phyloP scores from a whole-genome alignment of 495 filamentous ascomycete genomes.

The Bathelium albidoporum region DNA sequence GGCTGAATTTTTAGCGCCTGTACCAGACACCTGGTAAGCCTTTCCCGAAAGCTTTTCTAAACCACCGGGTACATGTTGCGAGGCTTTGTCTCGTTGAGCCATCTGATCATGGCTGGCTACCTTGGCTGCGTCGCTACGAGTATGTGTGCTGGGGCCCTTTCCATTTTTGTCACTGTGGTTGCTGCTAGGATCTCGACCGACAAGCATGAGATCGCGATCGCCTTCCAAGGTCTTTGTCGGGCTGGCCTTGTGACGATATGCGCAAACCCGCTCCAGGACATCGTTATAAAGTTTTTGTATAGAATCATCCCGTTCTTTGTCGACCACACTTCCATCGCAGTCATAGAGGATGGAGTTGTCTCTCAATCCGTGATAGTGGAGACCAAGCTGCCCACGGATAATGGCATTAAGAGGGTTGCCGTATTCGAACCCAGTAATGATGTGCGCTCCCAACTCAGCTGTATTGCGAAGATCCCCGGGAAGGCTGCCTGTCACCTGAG shows the following conservation, averaged over 20 bases:
- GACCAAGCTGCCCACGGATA: slow-evolving; percentile 78
- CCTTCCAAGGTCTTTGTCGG: slow-evolving; percentile 67
- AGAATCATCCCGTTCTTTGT: slow-evolving; percentile 67
- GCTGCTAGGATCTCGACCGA: slow-evolving; percentile 67
- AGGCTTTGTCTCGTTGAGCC: slow-evolving; percentile 14
- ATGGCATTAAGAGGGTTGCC: slow-evolving; percentile 89
- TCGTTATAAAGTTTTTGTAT: slow-evolving; percentile 90
- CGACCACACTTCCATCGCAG: slow-evolving; percentile 67
- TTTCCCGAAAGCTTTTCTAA: slow-evolving; percentile 37
- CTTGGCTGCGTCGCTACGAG: slow-evolving; percentile 5
- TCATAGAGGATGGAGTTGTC: slow-evolving; percentile 89
- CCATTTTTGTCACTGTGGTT: slow-evolving; percentile 61
- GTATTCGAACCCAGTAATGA: slow-evolving; percentile 91
- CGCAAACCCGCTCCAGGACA: slow-evolving; percentile 78
- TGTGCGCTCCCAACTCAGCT: slow-evolving; percentile 93
- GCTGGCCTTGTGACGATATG: slow-evolving; percentile 68
- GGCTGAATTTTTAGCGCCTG: slow-evolving; percentile 36
- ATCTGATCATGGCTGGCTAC: slow-evolving; percentile 1
- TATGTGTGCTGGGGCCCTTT: slow-evolving; percentile 34
- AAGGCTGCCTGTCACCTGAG: slow-evolving; percentile 40
- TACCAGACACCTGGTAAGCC: slow-evolving; percentile 30
- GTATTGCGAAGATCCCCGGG: slow-evolving; percentile 53
- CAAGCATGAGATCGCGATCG: slow-evolving; percentile 71
- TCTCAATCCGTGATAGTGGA: slow-evolving; percentile 73
- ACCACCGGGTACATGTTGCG: slow-evolving; percentile 25